Conservation (phyloP, 1,284 basidiomycete species). For the Naganishia albida region DNA sequence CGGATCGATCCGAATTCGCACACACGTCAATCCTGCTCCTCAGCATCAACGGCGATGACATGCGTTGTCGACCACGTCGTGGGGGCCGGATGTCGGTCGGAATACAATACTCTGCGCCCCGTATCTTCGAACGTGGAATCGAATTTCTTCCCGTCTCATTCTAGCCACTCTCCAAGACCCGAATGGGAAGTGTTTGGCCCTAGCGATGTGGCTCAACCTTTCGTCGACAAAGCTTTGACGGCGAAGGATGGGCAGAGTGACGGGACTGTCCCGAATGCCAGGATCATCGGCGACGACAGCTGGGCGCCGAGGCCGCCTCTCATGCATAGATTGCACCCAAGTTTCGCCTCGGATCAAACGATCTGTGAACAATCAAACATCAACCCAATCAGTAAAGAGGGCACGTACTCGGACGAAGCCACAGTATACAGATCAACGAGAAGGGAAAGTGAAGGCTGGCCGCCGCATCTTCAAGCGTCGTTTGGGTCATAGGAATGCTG, state of each 20-base stretch:
- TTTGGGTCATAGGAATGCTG: neutral
- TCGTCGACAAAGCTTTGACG: too few relatives aligned
- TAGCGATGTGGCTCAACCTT: too few relatives aligned
- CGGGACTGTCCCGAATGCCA: too few relatives aligned
- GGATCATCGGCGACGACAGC: too few relatives aligned
- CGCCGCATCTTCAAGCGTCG: neutral
- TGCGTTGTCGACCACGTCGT: too few relatives aligned
- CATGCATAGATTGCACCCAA: neutral
- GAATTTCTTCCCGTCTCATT: too few relatives aligned
- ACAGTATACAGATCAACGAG: neutral
- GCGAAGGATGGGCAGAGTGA: too few relatives aligned
- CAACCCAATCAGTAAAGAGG: neutral
- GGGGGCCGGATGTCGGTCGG: neutral
- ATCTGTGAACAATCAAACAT: neutral
- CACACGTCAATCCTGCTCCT: too few relatives aligned
- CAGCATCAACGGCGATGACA: too few relatives aligned
- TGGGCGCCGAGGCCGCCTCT: too few relatives aligned
- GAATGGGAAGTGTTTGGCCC: too few relatives aligned
- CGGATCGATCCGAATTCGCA: neutral
- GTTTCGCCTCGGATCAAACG: neutral
- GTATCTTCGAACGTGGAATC: neutral
- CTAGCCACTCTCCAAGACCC: too few relatives aligned
- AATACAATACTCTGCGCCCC: neutral
- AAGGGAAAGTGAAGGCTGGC: constrained; percentile 8
- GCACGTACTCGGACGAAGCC: neutral